Evolutionary conservation across 164 flowering plant species (phyloP).

Genomic region (Liriodendron chinense): DNA sequence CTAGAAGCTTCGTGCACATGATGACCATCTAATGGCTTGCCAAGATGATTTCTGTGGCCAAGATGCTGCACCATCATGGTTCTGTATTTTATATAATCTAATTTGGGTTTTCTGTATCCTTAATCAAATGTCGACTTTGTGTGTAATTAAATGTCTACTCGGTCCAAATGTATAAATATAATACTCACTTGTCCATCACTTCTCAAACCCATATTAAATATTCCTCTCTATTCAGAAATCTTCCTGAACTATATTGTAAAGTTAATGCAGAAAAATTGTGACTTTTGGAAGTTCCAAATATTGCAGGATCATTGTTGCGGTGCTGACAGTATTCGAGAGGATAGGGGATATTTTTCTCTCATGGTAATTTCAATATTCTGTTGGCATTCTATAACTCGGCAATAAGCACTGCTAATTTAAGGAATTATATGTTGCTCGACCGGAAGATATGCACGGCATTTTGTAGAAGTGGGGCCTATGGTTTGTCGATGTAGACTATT

Average conservation of each 20-base stretch:
- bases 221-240: background rate
- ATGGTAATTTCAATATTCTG: conserved; percentile 40
- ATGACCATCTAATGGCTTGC: too few relatives aligned
- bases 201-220: background rate
- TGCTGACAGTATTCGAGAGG: conserved; percentile 54
- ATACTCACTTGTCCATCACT: background rate
- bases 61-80: too few relatives aligned
- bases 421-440: background rate
- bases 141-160: too few relatives aligned
- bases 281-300: background rate
- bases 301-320: conserved; percentile 73
- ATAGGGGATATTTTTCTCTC: conserved; percentile 52
- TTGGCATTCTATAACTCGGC: background rate
- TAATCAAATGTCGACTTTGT: background rate
- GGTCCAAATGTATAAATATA: background rate
- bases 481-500: too few relatives aligned
- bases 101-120: background rate
- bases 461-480: too few relatives aligned
- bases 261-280: background rate
- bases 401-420: background rate
- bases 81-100: background rate
- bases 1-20: too few relatives aligned
- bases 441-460: background rate
- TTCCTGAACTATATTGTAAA: background rate
- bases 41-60: too few relatives aligned